These are phyloP conservation scores for Quercus lobata DNA, from an alignment of 331 rosid species.

Conservation along the genomic window DNA sequence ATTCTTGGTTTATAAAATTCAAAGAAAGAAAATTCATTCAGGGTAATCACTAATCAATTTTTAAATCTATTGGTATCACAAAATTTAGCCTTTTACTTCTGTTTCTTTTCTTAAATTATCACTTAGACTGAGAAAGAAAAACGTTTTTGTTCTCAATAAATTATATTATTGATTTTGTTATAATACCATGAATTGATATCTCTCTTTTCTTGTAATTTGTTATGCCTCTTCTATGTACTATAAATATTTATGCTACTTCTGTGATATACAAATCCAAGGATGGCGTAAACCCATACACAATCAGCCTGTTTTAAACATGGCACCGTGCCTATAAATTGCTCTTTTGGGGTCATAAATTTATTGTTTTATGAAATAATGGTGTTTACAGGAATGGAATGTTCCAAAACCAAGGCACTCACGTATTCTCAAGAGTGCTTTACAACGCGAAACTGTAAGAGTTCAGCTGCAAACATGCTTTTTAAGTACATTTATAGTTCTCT, in stretches of 20 bases:
- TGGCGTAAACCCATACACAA: neutral
- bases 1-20: neutral
- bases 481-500: conserved; percentile 3
- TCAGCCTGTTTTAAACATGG: neutral
- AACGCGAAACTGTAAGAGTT: conserved; percentile 60
- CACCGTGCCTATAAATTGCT: neutral
- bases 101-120: neutral
- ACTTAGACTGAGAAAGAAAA: neutral
- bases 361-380: conserved; percentile 12
- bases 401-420: conserved; percentile 74
- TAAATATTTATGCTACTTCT: neutral
- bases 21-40: neutral
- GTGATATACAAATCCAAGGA: conserved; percentile 2
- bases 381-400: conserved; percentile 58
- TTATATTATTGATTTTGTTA: no score
- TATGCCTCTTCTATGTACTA: neutral
- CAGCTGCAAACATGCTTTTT: conserved; percentile 17
- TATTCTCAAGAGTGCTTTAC: conserved; percentile 73
- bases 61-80: neutral
- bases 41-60: neutral
- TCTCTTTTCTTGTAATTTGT: neutral
- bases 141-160: neutral
- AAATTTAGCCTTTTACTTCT: neutral
- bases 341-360: conserved; percentile 10
- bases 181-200: neutral